Evolutionary conservation across 2,329 filamentous ascomycete genomes (phyloP), one percentile per base, ranked within the genome.

Genomic region (Scedosporium dehoogii): DNA sequence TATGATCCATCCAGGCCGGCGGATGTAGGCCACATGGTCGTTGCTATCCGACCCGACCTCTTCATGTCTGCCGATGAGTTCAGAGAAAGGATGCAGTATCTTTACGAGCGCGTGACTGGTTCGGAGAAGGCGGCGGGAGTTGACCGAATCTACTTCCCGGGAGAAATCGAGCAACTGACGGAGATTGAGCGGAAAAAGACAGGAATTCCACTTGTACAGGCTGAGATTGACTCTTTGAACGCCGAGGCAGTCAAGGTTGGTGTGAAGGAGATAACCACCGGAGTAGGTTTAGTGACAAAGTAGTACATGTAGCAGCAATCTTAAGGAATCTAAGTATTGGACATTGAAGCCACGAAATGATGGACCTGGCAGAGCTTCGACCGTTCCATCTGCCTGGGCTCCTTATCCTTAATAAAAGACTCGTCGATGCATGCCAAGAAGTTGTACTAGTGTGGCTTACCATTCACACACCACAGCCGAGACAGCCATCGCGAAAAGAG

Each of bases 61-160:
- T 92, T 92, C 65, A 84, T 92, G 81, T 79, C 78, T 60, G 65
- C 88, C 64, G 85, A 88, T 1, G 87, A 90, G 51, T 92, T 92
- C 69, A 83, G 83, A 33, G 78, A 79, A 60, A 76, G 87, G 7
- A 85, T 86, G 78, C 75, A 80, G 60, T 76, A 81, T 38, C 69
- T 86, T 2, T 83, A 85, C 65, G 74, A 81, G 62, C 72, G 77
- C 7, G 81, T 86, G 1, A 77, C 82, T 0, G 79, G 76, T 0
- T 79, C 78, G 0, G 81, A 85, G 1, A 84, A 77, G 71, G 81
- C 80, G 58, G 76, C 75, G 1, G 82, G 81, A 0, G 80, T 85
- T 0, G 82, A 85, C 0, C 75, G 82, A 29, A 82, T 86, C 14
- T 86, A 83, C 65, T 86, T 85, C 59, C 83, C 84, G 0, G 83